These are phyloP conservation scores for Amylocarpus encephaloides DNA, from an alignment of 2,329 filamentous ascomycete genomes.

Conservation along the genomic window DNA sequence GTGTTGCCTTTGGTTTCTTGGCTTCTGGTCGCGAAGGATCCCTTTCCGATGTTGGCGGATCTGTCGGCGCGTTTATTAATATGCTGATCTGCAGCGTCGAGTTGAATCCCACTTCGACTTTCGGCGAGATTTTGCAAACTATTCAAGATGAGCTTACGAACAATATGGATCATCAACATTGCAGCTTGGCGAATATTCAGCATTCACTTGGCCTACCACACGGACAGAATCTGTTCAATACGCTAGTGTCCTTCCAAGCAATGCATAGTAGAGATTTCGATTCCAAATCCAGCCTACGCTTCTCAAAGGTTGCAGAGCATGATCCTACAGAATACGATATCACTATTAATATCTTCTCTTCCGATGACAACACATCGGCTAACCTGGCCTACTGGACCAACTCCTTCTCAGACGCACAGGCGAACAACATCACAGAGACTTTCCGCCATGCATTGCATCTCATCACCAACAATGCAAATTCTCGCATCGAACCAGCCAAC, in stretches of 20 bases:
- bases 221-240: slow-evolving; percentile 15
- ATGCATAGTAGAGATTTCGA: background rate
- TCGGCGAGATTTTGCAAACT: slow-evolving; percentile 25
- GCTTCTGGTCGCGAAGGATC: slow-evolving; percentile 38
- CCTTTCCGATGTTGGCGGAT: slow-evolving; percentile 38
- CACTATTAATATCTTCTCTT: slow-evolving; percentile 36
- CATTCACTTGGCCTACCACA: slow-evolving; percentile 9
- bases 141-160: slow-evolving; percentile 31
- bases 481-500: slow-evolving; percentile 3
- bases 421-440: slow-evolving; percentile 34
- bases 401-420: slow-evolving; percentile 35
- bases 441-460: slow-evolving; percentile 34
- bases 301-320: slow-evolving; percentile 30
- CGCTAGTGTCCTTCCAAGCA: slow-evolving; percentile 12
- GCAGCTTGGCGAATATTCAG: slow-evolving; percentile 38
- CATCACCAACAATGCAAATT: slow-evolving; percentile 11
- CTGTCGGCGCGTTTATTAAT: slow-evolving; percentile 40
- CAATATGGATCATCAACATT: slow-evolving; percentile 31
- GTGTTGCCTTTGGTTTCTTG: slow-evolving; percentile 33
- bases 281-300: slow-evolving; percentile 19
- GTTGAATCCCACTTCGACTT: slow-evolving; percentile 8
- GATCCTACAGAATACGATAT: slow-evolving; percentile 37
- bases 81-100: slow-evolving; percentile 29
- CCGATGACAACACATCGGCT: slow-evolving; percentile 32
- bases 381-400: slow-evolving; percentile 38